Conservation (phyloP, 106 monocot genomes). For the Agapanthus africanus region DNA sequence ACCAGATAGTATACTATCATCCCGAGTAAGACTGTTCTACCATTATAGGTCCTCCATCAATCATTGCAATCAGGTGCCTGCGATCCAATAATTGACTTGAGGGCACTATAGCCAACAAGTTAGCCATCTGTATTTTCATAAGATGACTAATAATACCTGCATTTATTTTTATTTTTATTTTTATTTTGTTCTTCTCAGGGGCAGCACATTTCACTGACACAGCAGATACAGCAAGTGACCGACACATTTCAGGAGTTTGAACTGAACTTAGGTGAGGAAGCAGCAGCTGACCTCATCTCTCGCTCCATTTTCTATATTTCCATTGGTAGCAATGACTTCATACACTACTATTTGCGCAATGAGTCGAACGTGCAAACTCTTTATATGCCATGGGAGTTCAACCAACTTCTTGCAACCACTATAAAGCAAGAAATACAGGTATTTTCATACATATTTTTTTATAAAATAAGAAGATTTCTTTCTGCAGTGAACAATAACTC, state of each 20-base stretch:
- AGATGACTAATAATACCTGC: too few species aligned
- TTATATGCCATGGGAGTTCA: conserved; percentile 73
- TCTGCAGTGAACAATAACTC: not conserved
- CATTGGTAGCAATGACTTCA: conserved; percentile 91
- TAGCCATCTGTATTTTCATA: too few species aligned
- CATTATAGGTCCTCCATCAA: too few species aligned
- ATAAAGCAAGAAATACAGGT: conserved; percentile 60
- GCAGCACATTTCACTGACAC: conserved; percentile 52
- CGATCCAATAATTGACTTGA: too few species aligned
- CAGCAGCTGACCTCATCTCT: conserved; percentile 43
- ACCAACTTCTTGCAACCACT: conserved; percentile 36
- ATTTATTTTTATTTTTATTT: too few species aligned
- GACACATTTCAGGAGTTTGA: conserved; percentile 56
- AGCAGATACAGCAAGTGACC: conserved; percentile 63
- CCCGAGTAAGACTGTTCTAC: too few species aligned
- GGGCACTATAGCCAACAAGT: too few species aligned
- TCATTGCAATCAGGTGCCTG: too few species aligned
- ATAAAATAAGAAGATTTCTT: not conserved
- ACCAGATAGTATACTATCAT: too few species aligned
- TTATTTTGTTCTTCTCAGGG: too few species aligned
- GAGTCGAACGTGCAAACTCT: conserved; percentile 37
- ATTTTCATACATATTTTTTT: too few species aligned
- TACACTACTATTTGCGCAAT: conserved; percentile 71
- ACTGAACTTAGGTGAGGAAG: conserved; percentile 40
- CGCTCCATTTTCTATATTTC: conserved; percentile 73